Conservation (phyloP, 2,329 filamentous ascomycete genomes). For the Clarireedia monteithiana region DNA sequence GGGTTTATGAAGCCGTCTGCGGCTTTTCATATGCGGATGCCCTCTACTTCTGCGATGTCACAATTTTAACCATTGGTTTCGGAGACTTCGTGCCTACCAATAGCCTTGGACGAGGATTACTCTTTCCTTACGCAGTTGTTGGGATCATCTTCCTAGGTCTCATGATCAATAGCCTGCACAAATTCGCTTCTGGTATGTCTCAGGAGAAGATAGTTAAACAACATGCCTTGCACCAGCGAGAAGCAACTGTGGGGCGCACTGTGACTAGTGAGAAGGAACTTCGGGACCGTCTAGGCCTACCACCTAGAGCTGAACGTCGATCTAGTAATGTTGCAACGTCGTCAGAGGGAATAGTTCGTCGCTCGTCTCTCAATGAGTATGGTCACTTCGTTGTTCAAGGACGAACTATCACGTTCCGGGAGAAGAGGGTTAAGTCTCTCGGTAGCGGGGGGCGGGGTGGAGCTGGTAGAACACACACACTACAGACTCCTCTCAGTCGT, state of each 20-base stretch:
- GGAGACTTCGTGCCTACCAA: slow-evolving; percentile 52
- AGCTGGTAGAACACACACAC: slow-evolving; percentile 15
- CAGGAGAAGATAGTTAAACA: slow-evolving; percentile 54
- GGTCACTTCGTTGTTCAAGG: slow-evolving; percentile 31
- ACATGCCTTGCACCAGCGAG: slow-evolving; percentile 47
- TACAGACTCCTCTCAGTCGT: slow-evolving; percentile 15
- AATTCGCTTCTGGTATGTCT: slow-evolving; percentile 51
- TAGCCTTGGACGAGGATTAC: slow-evolving; percentile 46
- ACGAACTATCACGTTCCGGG: slow-evolving; percentile 30
- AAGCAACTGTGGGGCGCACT: slow-evolving; percentile 45
- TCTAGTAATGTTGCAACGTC: slow-evolving; percentile 6
- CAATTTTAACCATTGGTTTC: slow-evolving; percentile 53
- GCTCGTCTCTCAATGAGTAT: slow-evolving; percentile 26
- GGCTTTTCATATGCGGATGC: slow-evolving; percentile 53
- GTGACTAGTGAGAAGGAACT: slow-evolving; percentile 45
- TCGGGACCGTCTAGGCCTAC: slow-evolving; percentile 31
- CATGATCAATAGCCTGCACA: slow-evolving; percentile 56
- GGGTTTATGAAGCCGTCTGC: slow-evolving; percentile 50
- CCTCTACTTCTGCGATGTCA: slow-evolving; percentile 54
- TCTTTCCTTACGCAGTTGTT: slow-evolving; percentile 60
- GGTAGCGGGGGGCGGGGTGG: slow-evolving; percentile 23
- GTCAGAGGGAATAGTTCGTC: slow-evolving; percentile 18
- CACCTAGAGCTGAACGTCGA: slow-evolving; percentile 15
- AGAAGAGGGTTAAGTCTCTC: slow-evolving; percentile 16
- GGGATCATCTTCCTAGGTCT: slow-evolving; percentile 64